These are phyloP conservation scores for Aphanomyces astaci DNA, from an alignment of 352 stramenopile genomes.

Conservation along the genomic window DNA sequence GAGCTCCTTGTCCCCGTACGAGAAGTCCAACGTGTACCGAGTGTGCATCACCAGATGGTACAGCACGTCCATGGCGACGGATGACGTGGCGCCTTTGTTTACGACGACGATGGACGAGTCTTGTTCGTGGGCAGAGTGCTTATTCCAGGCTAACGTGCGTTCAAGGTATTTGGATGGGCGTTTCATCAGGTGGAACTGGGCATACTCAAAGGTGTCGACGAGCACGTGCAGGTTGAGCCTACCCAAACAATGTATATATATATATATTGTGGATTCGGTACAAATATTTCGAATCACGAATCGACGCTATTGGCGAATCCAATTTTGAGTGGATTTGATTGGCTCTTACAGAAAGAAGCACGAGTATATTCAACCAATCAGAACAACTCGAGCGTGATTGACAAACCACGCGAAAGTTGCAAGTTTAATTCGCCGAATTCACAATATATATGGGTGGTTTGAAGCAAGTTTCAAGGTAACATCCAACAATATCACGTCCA, in stretches of 20 bases:
- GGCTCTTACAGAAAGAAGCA: too few species aligned
- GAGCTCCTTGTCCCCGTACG: conserved; percentile 21
- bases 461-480: too few species aligned
- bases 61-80: conserved; percentile 15
- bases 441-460: too few species aligned
- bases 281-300: too few species aligned
- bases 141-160: conserved; percentile 5
- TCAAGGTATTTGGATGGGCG: conserved; percentile 11
- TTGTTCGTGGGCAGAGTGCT: conserved; percentile 16
- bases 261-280: too few species aligned
- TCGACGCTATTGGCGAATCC: too few species aligned
- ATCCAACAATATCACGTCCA: too few species aligned
- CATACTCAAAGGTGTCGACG: conserved; percentile 11
- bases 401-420: too few species aligned
- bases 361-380: too few species aligned
- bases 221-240: conserved; percentile 1
- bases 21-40: conserved; percentile 11
- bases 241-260: not conserved
- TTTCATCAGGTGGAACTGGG: not conserved
- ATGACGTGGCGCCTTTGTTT: conserved; percentile 14
- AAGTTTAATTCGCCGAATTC: too few species aligned
- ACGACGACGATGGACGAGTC: conserved; percentile 22
- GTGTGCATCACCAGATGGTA: conserved; percentile 6
- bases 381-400: too few species aligned
- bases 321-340: too few species aligned